Percentiles rank a stretch among this genome's conserved stretches.
phyloP scores from a whole-genome alignment of 2,329 filamentous ascomycete species.

The Graphiopsis chlorocephala region DNA sequence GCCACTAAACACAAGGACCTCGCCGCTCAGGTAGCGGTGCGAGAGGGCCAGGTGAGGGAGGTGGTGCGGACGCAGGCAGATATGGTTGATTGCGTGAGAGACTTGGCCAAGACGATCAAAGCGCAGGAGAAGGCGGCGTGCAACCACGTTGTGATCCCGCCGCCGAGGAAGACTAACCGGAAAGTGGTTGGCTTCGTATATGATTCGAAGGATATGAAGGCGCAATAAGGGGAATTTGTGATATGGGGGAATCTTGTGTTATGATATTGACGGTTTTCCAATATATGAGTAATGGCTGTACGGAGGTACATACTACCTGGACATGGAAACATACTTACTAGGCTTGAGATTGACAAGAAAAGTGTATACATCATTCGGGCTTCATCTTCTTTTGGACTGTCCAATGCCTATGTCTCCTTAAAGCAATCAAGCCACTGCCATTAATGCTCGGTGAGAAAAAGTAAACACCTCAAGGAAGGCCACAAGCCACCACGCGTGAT shows the following conservation, averaged over 20 bases:
- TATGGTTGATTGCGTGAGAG: constrained; percentile 26
- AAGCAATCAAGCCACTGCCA: background rate
- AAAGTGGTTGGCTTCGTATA: constrained; percentile 34
- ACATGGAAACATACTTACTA: background rate
- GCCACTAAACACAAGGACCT: constrained; percentile 12
- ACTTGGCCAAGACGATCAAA: constrained; percentile 24
- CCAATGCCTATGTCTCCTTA: background rate
- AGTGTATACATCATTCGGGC: background rate
- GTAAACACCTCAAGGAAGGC: background rate
- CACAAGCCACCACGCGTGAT: background rate
- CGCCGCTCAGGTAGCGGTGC: constrained; percentile 23
- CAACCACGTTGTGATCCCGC: constrained; percentile 32
- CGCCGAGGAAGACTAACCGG: constrained; percentile 31
- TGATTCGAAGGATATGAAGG: constrained; percentile 24
- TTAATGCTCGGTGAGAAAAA: background rate
- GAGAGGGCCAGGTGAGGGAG: constrained; percentile 26
- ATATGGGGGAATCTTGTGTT: background rate
- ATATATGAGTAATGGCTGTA: constrained; percentile 6
- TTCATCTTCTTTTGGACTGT: too few relatives aligned
- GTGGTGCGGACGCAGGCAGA: constrained; percentile 24
- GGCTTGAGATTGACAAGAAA: background rate
- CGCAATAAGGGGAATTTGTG: background rate
- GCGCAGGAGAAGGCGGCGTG: constrained; percentile 22
- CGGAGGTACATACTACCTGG: background rate
- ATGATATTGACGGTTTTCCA: background rate